Evolutionary conservation across 495 filamentous ascomycete genomes (phyloP).

Genomic region (Aspergillus nidulans): DNA sequence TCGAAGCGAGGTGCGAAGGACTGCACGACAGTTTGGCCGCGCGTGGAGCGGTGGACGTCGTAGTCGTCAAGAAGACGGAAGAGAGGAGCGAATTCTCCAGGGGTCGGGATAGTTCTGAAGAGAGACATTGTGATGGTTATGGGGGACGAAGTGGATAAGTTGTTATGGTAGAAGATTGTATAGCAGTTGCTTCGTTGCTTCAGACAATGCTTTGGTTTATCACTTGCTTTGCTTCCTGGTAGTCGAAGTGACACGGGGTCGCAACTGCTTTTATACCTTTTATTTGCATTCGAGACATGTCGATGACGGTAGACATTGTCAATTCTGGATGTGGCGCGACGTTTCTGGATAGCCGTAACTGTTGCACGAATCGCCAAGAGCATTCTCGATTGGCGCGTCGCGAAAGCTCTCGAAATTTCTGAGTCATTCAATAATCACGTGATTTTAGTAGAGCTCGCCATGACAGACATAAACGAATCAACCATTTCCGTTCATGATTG

Average conservation of each 20-base stretch:
- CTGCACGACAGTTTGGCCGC: constrained; percentile 19
- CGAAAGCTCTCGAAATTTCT: constrained; percentile 23
- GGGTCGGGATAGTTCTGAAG: constrained; percentile 30
- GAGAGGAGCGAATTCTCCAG: constrained; percentile 38
- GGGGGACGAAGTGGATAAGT: constrained; percentile 3
- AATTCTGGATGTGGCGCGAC: neutral
- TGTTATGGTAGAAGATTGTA: constrained; percentile 4
- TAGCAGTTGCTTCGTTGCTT: constrained; percentile 2
- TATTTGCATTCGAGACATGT: constrained; percentile 11
- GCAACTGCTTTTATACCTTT: constrained; percentile 15
- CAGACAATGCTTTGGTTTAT: neutral
- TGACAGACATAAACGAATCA: neutral
- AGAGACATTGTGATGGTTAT: constrained; percentile 35
- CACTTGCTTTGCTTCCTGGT: constrained; percentile 8
- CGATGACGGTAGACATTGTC: neutral
- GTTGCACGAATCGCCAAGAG: constrained; percentile 1
- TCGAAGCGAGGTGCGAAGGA: constrained; percentile 78
- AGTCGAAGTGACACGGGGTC: constrained; percentile 1
- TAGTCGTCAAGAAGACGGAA: constrained; percentile 47
- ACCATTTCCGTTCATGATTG: neutral
- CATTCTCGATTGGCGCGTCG: constrained; percentile 1
- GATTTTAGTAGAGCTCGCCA: constrained; percentile 8
- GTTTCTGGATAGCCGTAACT: constrained; percentile 14
- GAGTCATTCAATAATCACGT: constrained; percentile 28
- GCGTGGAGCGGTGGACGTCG: constrained; percentile 35